These are phyloP conservation scores for Paramecium caudatum DNA, from an alignment of 73 alveolate genomes.

Conservation along the genomic window DNA sequence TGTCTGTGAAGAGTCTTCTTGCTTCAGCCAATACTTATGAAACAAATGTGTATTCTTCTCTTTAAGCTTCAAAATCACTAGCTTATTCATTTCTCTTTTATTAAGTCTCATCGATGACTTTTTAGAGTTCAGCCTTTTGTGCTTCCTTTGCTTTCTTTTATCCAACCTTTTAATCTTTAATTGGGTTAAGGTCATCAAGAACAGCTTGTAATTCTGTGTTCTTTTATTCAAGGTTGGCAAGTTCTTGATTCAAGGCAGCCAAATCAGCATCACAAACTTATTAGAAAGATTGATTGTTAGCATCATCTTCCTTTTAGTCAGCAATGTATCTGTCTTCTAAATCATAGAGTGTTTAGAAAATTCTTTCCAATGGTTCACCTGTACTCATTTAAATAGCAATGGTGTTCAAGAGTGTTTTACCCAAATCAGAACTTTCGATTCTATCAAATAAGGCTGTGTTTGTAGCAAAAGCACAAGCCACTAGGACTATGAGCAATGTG, in stretches of 20 bases:
- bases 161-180: constrained; percentile 48
- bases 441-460: constrained; percentile 56
- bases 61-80: constrained; percentile 55
- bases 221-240: constrained; percentile 67
- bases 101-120: constrained; percentile 63
- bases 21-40: constrained; percentile 74
- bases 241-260: constrained; percentile 52
- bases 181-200: constrained; percentile 57
- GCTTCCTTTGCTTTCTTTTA: constrained; percentile 25
- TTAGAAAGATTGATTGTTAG: constrained; percentile 59
- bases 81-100: constrained; percentile 52
- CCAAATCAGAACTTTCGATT: neutral
- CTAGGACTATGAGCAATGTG: constrained; percentile 20
- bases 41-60: constrained; percentile 67
- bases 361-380: constrained; percentile 63
- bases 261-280: constrained; percentile 68
- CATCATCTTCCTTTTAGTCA: constrained; percentile 71
- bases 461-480: constrained; percentile 56
- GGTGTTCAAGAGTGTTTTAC: constrained; percentile 51
- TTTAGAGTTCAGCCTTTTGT: constrained; percentile 61
- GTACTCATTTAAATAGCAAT: constrained; percentile 59
- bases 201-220: constrained; percentile 62
- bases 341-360: constrained; percentile 70
- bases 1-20: constrained; percentile 76
- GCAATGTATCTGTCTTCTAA: constrained; percentile 69